Percentiles rank a stretch among this genome's conserved stretches.
Evolutionary conservation across 2,329 filamentous ascomycete species (phyloP).

Genomic region (Aureobasidium leucospermi): DNA sequence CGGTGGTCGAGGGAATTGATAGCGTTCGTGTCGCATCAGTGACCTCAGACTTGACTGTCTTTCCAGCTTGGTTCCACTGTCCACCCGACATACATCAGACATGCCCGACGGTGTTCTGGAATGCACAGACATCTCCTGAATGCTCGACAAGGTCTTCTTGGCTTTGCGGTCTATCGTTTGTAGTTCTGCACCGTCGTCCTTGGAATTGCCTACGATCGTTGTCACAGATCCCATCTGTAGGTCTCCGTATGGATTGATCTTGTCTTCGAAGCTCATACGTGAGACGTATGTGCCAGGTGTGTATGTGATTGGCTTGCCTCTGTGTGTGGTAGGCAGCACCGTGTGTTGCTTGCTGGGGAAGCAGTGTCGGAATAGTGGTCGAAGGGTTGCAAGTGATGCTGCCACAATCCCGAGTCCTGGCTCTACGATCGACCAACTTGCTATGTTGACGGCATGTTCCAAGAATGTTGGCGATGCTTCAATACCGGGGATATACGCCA

Average conservation of each 20-base stretch:
- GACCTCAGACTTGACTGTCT: neutral
- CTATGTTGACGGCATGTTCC: conserved; percentile 20
- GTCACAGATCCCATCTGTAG: neutral
- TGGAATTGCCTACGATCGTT: neutral
- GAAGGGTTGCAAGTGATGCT: conserved; percentile 26
- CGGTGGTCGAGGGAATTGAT: neutral
- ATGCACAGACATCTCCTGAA: neutral
- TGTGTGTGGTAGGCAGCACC: neutral
- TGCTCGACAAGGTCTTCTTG: neutral
- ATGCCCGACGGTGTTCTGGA: neutral
- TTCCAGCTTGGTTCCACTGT: neutral
- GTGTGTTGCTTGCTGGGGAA: neutral
- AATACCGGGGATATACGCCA: conserved; percentile 20
- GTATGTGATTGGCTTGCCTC: neutral
- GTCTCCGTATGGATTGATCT: neutral
- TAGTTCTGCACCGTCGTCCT: neutral
- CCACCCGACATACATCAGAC: neutral
- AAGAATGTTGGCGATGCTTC: conserved; percentile 20
- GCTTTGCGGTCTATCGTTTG: neutral
- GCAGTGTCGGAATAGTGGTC: conserved; percentile 22
- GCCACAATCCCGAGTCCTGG: conserved; percentile 28
- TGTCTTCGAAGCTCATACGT: conserved; percentile 1
- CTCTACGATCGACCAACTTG: conserved; percentile 27
- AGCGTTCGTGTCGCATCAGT: neutral
- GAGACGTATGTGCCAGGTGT: neutral